A percentile compares a stretch with the other conserved stretches of the same genome.
Evolutionary conservation across 2,329 filamentous ascomycete genomes (phyloP).

Genomic region (Colletotrichum trifolii): DNA sequence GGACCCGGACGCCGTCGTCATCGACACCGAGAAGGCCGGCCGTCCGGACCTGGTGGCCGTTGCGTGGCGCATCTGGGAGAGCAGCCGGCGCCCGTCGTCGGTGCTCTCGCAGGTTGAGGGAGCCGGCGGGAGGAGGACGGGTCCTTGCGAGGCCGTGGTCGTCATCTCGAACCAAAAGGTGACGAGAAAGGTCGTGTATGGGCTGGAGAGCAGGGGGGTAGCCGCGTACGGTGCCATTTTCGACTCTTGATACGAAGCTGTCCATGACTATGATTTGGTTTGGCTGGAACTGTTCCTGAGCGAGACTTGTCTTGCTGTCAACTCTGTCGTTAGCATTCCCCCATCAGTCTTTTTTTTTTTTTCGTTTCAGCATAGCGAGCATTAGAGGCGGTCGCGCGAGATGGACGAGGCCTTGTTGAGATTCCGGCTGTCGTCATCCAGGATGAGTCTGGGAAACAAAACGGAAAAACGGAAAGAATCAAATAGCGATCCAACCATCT

Average conservation of each 20-base stretch:
- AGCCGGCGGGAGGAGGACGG: conserved; percentile 44
- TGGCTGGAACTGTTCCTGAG: background rate
- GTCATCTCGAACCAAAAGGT: conserved; percentile 77
- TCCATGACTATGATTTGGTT: background rate
- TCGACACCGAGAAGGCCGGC: conserved; percentile 71
- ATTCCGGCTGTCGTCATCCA: too few species aligned
- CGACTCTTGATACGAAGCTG: conserved; percentile 57
- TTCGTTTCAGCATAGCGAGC: conserved; percentile 4
- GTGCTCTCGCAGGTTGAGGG: conserved; percentile 15
- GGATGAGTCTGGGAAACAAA: too few species aligned
- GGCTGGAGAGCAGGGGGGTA: conserved; percentile 72
- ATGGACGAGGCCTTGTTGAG: background rate
- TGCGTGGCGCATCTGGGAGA: conserved; percentile 41
- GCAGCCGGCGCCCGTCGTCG: conserved; percentile 35
- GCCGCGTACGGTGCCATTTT: conserved; percentile 80
- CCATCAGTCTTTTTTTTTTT: background rate
- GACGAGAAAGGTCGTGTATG: conserved; percentile 76
- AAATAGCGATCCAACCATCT: too few species aligned
- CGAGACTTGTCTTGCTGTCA: background rate
- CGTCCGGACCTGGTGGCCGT: conserved; percentile 64
- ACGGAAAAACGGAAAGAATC: too few species aligned
- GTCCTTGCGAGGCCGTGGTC: conserved; percentile 74
- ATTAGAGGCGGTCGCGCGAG: conserved; percentile 4
- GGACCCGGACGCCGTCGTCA: conserved; percentile 72
- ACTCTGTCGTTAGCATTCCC: background rate